These are phyloP conservation scores for Phytophthora hybrid DNA, from an alignment of 352 stramenopile genomes.

Conservation along the genomic window DNA sequence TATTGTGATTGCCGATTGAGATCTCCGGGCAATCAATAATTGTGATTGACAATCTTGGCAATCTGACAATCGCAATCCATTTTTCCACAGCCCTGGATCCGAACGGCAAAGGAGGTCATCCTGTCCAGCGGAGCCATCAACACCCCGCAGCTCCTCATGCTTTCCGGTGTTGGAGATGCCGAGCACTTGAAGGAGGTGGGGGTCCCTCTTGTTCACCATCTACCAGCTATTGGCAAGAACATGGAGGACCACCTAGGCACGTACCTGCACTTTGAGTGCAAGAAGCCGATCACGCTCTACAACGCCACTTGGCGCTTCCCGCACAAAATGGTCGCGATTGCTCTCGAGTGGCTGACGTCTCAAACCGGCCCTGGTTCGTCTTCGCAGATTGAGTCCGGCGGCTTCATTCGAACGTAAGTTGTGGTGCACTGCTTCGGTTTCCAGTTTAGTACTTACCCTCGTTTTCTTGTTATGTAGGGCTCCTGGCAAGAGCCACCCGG, in stretches of 20 bases:
- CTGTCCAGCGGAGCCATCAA: conserved; percentile 88
- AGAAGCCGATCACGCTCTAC: conserved; percentile 89
- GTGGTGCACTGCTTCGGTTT: neutral
- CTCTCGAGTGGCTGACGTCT: conserved; percentile 75
- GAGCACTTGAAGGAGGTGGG: conserved; percentile 73
- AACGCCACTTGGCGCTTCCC: conserved; percentile 84
- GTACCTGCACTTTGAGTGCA: conserved; percentile 86
- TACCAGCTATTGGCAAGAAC: conserved; percentile 82
- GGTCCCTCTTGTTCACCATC: conserved; percentile 74
- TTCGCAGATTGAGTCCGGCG: conserved; percentile 79
- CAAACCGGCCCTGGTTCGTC: conserved; percentile 67
- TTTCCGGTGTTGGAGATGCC: conserved; percentile 79
- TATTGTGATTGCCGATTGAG: no score
- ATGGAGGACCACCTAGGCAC: conserved; percentile 88
- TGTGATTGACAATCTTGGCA: no score
- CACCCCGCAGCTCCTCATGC: conserved; percentile 84
- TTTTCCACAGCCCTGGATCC: no score
- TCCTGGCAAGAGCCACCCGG: conserved; percentile 71
- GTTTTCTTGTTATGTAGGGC: conserved; percentile 30
- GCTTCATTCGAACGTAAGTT: conserved; percentile 82
- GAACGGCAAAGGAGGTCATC: conserved; percentile 83
- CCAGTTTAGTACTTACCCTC: neutral
- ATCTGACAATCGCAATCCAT: no score
- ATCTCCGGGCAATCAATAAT: no score
- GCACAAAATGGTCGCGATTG: conserved; percentile 84